phyloP scores from a whole-genome alignment of 23 red algal species.

The Chondrus crispus region DNA sequence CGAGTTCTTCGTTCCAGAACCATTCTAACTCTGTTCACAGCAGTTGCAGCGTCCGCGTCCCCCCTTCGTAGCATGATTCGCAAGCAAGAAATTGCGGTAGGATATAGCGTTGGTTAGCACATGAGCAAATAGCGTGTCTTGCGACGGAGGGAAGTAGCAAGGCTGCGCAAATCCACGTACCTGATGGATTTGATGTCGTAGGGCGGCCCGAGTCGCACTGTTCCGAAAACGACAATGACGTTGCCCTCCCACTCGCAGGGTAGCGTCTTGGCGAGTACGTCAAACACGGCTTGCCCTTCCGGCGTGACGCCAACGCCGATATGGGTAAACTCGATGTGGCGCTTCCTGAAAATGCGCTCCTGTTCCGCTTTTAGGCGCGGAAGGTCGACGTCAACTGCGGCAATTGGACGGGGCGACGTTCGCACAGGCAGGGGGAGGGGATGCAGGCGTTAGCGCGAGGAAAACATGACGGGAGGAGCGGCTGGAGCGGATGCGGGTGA shows the following conservation, averaged over 20 bases:
- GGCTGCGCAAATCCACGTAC: background rate
- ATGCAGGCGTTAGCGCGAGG: background rate
- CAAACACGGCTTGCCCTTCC: slow-evolving; percentile 59
- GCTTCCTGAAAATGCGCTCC: slow-evolving; percentile 22
- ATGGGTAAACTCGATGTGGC: slow-evolving; percentile 2
- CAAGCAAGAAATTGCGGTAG: too few relatives aligned
- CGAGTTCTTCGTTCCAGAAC: slow-evolving; percentile 28
- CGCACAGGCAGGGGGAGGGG: background rate
- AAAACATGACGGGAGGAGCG: background rate
- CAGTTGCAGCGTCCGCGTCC: background rate
- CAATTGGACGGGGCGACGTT: background rate
- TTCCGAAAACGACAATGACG: slow-evolving; percentile 59
- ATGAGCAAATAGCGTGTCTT: too few relatives aligned
- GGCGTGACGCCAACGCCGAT: slow-evolving; percentile 45
- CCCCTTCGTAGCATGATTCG: background rate
- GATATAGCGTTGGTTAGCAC: too few relatives aligned
- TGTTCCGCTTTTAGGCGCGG: background rate
- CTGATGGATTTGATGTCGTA: slow-evolving; percentile 47
- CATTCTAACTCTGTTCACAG: slow-evolving; percentile 31
- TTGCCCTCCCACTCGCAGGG: slow-evolving; percentile 63
- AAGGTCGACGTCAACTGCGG: background rate
- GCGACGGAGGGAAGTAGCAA: too few relatives aligned
- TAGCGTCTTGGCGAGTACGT: slow-evolving; percentile 62
- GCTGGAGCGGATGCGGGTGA: background rate
- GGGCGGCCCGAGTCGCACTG: slow-evolving; percentile 47